These are phyloP conservation scores for Naganishia sp. DNA, from an alignment of 1,284 basidiomycete species.

Conservation along the genomic window DNA sequence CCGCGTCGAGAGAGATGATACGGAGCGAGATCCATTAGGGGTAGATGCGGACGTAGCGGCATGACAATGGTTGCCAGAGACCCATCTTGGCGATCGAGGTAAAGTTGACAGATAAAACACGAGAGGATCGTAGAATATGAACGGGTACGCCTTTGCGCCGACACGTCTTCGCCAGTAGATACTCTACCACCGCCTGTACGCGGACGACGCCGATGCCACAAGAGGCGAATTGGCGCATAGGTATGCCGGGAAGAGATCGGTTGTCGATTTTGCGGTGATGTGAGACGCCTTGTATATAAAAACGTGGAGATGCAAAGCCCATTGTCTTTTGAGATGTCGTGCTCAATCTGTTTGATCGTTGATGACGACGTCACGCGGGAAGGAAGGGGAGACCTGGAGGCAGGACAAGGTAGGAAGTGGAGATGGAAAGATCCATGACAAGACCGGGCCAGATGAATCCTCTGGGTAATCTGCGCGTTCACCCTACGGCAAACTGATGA, in stretches of 20 bases:
- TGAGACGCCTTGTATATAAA: background rate
- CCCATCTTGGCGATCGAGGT: conserved; percentile 25
- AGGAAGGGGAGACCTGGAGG: background rate
- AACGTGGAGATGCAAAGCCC: conserved; percentile 16
- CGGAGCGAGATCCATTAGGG: conserved; percentile 15
- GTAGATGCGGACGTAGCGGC: conserved; percentile 10
- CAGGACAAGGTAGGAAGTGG: background rate
- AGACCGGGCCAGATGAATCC: conserved; percentile 8
- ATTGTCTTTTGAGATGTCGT: background rate
- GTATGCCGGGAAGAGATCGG: conserved; percentile 18
- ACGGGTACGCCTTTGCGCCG: background rate
- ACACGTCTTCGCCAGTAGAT: conserved; percentile 28
- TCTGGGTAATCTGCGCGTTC: conserved; percentile 10
- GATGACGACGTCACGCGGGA: conserved; percentile 11
- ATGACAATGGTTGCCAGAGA: background rate
- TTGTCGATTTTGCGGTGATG: background rate
- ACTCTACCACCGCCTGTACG: conserved; percentile 1
- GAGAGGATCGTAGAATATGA: background rate
- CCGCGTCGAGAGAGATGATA: conserved; percentile 2
- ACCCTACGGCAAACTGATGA: conserved; percentile 11
- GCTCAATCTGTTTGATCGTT: conserved; percentile 22
- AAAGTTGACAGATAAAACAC: background rate
- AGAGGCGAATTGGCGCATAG: conserved; percentile 8
- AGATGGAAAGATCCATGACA: conserved; percentile 2
- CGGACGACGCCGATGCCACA: background rate